These are phyloP conservation scores for Aspergillus thermomutatus DNA, from an alignment of 2,329 filamentous ascomycete species.

Conservation along the genomic window DNA sequence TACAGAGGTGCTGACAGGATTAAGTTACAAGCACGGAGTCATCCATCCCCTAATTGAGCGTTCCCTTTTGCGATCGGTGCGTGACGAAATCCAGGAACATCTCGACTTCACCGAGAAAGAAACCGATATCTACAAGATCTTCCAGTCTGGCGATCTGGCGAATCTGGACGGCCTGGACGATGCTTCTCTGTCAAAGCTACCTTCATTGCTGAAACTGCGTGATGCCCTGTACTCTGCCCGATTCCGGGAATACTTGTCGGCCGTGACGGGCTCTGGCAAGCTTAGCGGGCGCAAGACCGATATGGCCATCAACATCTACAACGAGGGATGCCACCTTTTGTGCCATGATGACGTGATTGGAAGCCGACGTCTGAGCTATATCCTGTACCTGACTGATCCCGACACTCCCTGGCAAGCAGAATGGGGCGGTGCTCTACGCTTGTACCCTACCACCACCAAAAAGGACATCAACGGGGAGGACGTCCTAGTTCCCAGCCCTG, in stretches of 20 bases:
- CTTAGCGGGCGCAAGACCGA: slow-evolving; percentile 93
- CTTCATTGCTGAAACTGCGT: slow-evolving; percentile 85
- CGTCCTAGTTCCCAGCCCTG: slow-evolving; percentile 75
- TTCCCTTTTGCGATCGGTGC: slow-evolving; percentile 76
- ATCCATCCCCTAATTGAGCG: slow-evolving; percentile 79
- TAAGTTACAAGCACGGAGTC: slow-evolving; percentile 84
- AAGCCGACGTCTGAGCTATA: slow-evolving; percentile 93
- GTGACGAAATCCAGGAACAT: slow-evolving; percentile 82
- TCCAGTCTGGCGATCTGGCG: slow-evolving; percentile 95
- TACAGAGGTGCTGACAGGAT: slow-evolving; percentile 5
- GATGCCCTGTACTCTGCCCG: slow-evolving; percentile 88
- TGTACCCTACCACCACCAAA: slow-evolving; percentile 71
- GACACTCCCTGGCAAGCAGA: slow-evolving; percentile 84
- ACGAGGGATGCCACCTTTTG: slow-evolving; percentile 87
- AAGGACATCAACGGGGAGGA: slow-evolving; percentile 67
- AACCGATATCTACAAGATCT: slow-evolving; percentile 99
- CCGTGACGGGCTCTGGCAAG: slow-evolving; percentile 80
- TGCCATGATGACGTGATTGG: slow-evolving; percentile 99
- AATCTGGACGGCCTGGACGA: slow-evolving; percentile 94
- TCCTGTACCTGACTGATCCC: slow-evolving; percentile 90
- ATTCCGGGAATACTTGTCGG: slow-evolving; percentile 85
- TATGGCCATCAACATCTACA: slow-evolving; percentile 99
- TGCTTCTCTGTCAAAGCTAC: slow-evolving; percentile 77
- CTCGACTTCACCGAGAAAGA: slow-evolving; percentile 97
- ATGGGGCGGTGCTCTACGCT: slow-evolving; percentile 87